Evolutionary conservation across 129 eudicot species (phyloP), one percentile per base, ranked within the genome.

Genomic region (Tanacetum coccineum): DNA sequence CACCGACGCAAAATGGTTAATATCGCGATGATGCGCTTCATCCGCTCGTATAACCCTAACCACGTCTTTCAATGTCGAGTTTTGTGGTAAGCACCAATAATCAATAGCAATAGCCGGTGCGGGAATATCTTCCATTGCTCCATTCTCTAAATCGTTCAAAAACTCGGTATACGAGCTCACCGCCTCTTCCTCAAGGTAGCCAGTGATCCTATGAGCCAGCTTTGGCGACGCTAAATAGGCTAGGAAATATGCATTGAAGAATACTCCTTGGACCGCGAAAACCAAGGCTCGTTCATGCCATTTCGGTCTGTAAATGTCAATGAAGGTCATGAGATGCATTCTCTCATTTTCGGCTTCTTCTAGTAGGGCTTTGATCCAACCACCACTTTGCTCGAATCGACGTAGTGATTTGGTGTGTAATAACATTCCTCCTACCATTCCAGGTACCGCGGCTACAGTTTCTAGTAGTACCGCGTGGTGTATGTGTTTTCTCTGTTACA

Each of bases 271-370:
- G 48, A 83, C 87, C 0, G 78, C 79, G 18, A 83, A 76, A 2
- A 83, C 87, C 14, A 83, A 47, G 72, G 84, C 82, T 13, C 84
- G 79, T 59, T 83, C 87, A 4, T 83, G 82, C 87, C 84, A 83
- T 59, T 59, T 53, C 4, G 87, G 84, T 36, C 70, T 11, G 51
- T 70, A 70, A 18, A 83, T 53, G 9, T 83, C 84, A 10, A 76
- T 72, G 47, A 83, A 83, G 6, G 87, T 83, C 87, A 83, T 83
- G 46, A 83, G 78, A 67, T 83, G 87, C 87, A 79, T 83, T 65
- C 87, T 26, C 70, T 83, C 84, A 17, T 83, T 83, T 76, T 83
- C 87, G 15, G 87, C 84, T 73, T 83, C 87, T 72, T 83, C 87
- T 53, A 83, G 26, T 26, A 83, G 57, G 42, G 84, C 83, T 51